These are phyloP conservation scores for Annulohypoxylon moriforme DNA, from an alignment of 495 filamentous ascomycete species.

Conservation along the genomic window DNA sequence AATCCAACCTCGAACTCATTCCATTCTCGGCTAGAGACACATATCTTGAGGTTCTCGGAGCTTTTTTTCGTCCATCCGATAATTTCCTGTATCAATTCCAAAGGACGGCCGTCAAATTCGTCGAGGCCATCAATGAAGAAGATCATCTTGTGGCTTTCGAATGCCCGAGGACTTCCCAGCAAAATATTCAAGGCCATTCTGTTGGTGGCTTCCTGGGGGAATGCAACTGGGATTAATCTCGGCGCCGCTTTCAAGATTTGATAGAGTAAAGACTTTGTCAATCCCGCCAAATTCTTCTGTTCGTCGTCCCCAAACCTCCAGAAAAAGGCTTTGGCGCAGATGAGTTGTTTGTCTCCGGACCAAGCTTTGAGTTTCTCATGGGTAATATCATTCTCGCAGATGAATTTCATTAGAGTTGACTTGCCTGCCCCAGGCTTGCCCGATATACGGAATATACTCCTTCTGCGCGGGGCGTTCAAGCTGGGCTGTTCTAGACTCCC, in stretches of 20 bases:
- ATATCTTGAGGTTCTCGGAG: conserved; percentile 25
- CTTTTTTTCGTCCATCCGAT: conserved; percentile 2
- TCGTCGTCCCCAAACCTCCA: conserved; percentile 26
- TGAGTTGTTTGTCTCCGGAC: conserved; percentile 23
- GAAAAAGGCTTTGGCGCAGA: conserved; percentile 31
- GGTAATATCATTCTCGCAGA: conserved; percentile 21
- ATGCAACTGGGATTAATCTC: conserved; percentile 16
- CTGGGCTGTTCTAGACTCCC: not conserved
- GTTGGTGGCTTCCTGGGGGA: conserved; percentile 6
- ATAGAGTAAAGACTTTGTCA: conserved; percentile 25
- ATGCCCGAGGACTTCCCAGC: not conserved
- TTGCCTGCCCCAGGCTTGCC: conserved; percentile 40
- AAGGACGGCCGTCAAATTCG: conserved; percentile 50
- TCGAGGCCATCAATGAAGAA: conserved; percentile 64
- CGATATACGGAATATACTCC: conserved; percentile 32
- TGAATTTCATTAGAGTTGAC: conserved; percentile 42
- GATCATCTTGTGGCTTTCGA: conserved; percentile 14
- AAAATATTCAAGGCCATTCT: conserved; percentile 9
- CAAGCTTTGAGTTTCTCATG: conserved; percentile 18
- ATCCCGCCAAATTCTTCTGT: conserved; percentile 33
- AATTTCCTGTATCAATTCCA: conserved; percentile 23
- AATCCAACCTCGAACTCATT: conserved; percentile 34
- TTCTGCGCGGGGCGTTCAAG: not conserved
- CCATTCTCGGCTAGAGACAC: conserved; percentile 35
- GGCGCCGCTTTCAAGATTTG: conserved; percentile 21